Conservation (phyloP, 2,329 filamentous ascomycete genomes). For the Drechslera avenae region DNA sequence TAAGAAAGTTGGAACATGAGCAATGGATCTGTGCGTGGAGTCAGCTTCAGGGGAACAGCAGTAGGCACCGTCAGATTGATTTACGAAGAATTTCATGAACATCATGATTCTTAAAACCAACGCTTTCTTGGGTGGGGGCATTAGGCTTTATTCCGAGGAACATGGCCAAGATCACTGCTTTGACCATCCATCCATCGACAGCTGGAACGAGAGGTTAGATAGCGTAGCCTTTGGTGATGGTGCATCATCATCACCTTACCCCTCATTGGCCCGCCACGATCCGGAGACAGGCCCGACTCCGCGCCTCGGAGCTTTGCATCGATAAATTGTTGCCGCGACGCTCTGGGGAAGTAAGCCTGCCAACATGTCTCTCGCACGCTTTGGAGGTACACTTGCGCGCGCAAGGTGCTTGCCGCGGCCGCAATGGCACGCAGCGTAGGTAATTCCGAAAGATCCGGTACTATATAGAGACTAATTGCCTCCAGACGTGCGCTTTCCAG, state of each 20-base stretch:
- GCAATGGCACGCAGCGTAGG: slow-evolving; percentile 44
- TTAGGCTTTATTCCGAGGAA: no score
- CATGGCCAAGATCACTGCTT: neutral
- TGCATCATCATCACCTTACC: slow-evolving; percentile 16
- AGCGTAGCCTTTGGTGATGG: neutral
- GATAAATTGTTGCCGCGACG: slow-evolving; percentile 33
- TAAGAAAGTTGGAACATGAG: no score
- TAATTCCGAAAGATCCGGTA: neutral
- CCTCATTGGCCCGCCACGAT: slow-evolving; percentile 28
- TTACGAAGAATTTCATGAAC: no score
- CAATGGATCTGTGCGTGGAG: no score
- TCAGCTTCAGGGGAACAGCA: no score
- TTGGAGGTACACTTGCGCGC: slow-evolving; percentile 42
- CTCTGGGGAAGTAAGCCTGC: slow-evolving; percentile 25
- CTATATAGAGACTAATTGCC: slow-evolving; percentile 21
- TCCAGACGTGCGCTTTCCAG: slow-evolving; percentile 44
- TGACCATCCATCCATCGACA: no score
- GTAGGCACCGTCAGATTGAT: no score
- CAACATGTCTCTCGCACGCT: slow-evolving; percentile 44
- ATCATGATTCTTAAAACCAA: no score
- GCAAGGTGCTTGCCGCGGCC: slow-evolving; percentile 36
- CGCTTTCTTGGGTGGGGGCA: no score
- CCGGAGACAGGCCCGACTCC: slow-evolving; percentile 19
- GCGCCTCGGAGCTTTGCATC: slow-evolving; percentile 30
- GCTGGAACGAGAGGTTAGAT: neutral